phyloP scores from a whole-genome alignment of 1,284 basidiomycete genomes.

The Sporisorium sorghi region DNA sequence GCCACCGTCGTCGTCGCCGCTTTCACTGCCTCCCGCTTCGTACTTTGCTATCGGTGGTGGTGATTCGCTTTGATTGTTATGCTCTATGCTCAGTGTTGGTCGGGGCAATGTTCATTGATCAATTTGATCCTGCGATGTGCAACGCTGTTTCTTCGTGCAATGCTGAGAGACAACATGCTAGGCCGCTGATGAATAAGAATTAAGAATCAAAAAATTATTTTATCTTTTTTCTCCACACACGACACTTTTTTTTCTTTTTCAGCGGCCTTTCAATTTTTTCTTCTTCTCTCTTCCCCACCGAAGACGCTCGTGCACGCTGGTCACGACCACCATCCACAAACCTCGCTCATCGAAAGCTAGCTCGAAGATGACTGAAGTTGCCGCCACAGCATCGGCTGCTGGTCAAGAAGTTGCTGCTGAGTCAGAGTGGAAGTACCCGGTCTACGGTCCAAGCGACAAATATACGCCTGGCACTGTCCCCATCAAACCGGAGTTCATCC shows the following conservation, averaged over 20 bases:
- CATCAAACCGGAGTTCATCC: constrained; percentile 50
- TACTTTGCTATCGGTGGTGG: constrained; percentile 17
- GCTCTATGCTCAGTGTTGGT: not conserved
- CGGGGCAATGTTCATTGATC: not conserved
- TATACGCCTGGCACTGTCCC: constrained; percentile 54
- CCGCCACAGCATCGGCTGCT: not conserved
- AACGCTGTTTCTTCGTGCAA: not conserved
- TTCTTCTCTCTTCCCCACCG: not conserved
- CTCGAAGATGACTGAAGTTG: constrained; percentile 12
- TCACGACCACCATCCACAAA: no score
- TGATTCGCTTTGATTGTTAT: constrained; percentile 15
- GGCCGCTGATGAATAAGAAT: not conserved
- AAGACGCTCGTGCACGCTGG: no score
- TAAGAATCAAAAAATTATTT: no score
- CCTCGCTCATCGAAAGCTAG: no score
- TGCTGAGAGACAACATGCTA: not conserved
- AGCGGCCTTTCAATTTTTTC: constrained; percentile 6
- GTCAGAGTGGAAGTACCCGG: constrained; percentile 41
- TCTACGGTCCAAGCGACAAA: constrained; percentile 42
- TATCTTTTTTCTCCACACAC: not conserved
- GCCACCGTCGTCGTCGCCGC: not conserved
- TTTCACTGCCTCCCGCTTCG: not conserved
- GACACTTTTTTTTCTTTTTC: not conserved
- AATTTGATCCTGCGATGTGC: not conserved
- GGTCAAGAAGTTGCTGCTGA: not conserved